phyloP scores from a whole-genome alignment of 176 grass and related monocot species.

The Rhipidocladum racemiflorum region DNA sequence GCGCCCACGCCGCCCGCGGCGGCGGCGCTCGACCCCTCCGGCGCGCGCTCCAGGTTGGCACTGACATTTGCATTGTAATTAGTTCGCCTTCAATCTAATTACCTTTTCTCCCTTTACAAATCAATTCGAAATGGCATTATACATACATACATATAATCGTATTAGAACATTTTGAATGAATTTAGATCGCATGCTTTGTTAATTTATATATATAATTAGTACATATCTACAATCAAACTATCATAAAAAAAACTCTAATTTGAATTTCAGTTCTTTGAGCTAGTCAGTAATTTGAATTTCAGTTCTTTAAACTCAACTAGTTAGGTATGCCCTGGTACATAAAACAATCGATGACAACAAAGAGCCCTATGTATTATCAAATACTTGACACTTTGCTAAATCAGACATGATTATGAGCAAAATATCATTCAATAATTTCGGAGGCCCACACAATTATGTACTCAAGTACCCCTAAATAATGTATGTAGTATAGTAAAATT shows the following conservation, averaged over 20 bases:
- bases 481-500: background rate
- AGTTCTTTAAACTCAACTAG: too few relatives aligned
- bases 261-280: too few relatives aligned
- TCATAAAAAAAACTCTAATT: too few relatives aligned
- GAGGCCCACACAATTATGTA: background rate
- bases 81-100: background rate
- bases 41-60: conserved; percentile 72
- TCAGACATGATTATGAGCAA: background rate
- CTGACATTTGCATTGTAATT: background rate
- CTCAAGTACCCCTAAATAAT: background rate
- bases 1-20: conserved; percentile 57
- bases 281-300: too few relatives aligned
- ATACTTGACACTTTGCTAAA: background rate
- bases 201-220: too few relatives aligned
- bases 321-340: background rate
- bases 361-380: background rate
- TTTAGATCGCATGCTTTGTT: too few relatives aligned
- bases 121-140: background rate
- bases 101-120: background rate
- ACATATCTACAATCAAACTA: too few relatives aligned
- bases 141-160: background rate
- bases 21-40: conserved; percentile 74
- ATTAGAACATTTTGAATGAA: too few relatives aligned
- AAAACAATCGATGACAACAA: background rate
- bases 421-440: background rate